Base-by-base conservation (phyloP, 73 alveolate genomes). In the Loxodes magnus region DNA sequence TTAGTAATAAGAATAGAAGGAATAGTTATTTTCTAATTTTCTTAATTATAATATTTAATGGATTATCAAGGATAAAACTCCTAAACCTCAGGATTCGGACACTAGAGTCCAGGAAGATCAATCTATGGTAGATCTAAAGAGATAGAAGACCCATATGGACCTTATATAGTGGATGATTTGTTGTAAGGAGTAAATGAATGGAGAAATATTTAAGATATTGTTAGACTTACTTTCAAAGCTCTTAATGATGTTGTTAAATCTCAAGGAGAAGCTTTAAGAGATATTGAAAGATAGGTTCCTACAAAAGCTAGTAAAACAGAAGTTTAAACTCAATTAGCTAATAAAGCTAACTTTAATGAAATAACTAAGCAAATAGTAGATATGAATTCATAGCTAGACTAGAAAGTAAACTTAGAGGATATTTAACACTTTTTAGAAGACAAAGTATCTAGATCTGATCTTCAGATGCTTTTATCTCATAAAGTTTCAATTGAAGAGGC, bases 291-390 rank as follows among this genome's bases (percentile, higher is more conserved):
- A 2, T 66, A 35, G 25, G 51, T 75, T 6, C 79, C 89, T 28
- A 21, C 55, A 6, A 75, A 75, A 50, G 83, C 75, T 10, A 41
- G 43, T 36, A 67, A 59, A 51, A 34, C 33, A 23, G 89, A 75
- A 9, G 23, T 68, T 33, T 7, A 35, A 10, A 21, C 48, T 3
- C 30, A 27, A 23, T 16, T 75, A 34, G 33, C 48, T 7, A 30
- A 52, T 14, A 75, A 75, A 50, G 89, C 89, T 6, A 75, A 68
- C 39, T 14, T 59, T n/a, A 35, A 34, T 2, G 89, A 75, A 15
- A 52, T 75, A 35, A 39, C 66, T 34, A 57, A 73, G 38, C 49
- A 82, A n/a, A 68, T 75, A 35, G 74, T 79, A 19, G 89, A 68
- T 53, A 67, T 75, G 9, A 78, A 77, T 25, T 53, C 51, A 33